Percentiles rank a stretch among this genome's conserved stretches.
These are phyloP conservation scores for Suillus fuscotomentosus DNA, from an alignment of 768 basidiomycete genomes.

Conservation along the genomic window DNA sequence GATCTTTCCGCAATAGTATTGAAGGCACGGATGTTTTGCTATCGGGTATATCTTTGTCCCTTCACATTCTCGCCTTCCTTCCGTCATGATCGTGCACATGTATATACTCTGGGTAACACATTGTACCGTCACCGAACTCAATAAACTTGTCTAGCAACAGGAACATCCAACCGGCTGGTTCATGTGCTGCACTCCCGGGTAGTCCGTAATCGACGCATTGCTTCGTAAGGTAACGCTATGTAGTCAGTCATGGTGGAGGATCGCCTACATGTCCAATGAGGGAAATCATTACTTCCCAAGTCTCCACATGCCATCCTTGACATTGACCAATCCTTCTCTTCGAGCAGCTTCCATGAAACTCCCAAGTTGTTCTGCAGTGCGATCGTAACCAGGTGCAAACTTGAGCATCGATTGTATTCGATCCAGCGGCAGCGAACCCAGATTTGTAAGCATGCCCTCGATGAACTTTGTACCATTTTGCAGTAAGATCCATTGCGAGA, in stretches of 20 bases:
- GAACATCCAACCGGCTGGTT: neutral
- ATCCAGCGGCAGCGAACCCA: slow-evolving; percentile 71
- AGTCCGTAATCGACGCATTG: neutral
- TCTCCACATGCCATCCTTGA: slow-evolving; percentile 72
- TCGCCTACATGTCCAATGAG: no score
- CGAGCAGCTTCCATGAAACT: slow-evolving; percentile 80
- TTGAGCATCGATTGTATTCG: slow-evolving; percentile 89
- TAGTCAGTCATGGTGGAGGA: no score
- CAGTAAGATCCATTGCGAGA: slow-evolving; percentile 4
- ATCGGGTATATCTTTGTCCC: neutral
- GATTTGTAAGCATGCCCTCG: slow-evolving; percentile 88
- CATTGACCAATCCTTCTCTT: slow-evolving; percentile 71
- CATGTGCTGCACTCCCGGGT: neutral
- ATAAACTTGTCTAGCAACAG: slow-evolving; percentile 1
- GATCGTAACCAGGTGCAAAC: slow-evolving; percentile 81
- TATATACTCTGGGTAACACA: neutral
- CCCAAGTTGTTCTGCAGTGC: slow-evolving; percentile 73
- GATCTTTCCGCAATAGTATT: neutral
- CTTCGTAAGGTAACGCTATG: no score
- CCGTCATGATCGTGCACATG: neutral
- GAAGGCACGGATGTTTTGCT: neutral
- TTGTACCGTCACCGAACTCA: neutral
- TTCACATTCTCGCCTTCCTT: neutral
- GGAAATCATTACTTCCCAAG: slow-evolving; percentile 25
- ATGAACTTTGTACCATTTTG: slow-evolving; percentile 56